These are phyloP conservation scores for Melastoma malabathricum DNA, from an alignment of 345 rosid genomes.

Conservation along the genomic window DNA sequence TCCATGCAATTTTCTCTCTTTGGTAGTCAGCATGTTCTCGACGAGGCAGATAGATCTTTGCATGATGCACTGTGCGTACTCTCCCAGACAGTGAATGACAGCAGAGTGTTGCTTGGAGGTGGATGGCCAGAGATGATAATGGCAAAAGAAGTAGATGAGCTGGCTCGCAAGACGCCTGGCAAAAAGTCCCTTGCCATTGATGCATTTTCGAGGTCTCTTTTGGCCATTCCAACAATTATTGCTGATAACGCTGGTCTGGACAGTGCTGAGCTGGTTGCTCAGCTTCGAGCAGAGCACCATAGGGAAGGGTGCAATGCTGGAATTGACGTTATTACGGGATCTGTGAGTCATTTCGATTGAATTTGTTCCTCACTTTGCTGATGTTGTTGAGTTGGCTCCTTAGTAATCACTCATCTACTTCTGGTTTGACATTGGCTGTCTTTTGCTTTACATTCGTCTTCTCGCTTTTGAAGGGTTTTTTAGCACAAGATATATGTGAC, in stretches of 20 bases:
- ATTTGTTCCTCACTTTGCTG: not conserved
- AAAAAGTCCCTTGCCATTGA: conserved; percentile 94
- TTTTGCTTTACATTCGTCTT: no score
- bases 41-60: conserved; percentile 95
- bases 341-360: conserved; percentile 36
- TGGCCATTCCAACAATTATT: conserved; percentile 76
- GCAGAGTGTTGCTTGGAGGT: conserved; percentile 86
- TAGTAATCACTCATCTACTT: no score
- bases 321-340: conserved; percentile 84
- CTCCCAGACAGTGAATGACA: conserved; percentile 87
- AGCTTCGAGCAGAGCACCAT: conserved; percentile 96
- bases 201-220: conserved; percentile 78
- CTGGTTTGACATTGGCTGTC: no score
- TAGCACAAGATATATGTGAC: no score
- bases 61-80: conserved; percentile 96
- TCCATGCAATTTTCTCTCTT: not conserved
- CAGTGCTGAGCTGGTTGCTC: conserved; percentile 89
- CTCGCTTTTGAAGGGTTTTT: no score
- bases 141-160: conserved; percentile 95
- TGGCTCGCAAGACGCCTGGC: conserved; percentile 90
- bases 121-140: conserved; percentile 99
- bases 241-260: conserved; percentile 98
- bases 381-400: no score
- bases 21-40: conserved; percentile 88
- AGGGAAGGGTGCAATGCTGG: conserved; percentile 69